These are phyloP conservation scores for Fusarium begoniae DNA, from an alignment of 2,329 filamentous ascomycete species.

Conservation along the genomic window DNA sequence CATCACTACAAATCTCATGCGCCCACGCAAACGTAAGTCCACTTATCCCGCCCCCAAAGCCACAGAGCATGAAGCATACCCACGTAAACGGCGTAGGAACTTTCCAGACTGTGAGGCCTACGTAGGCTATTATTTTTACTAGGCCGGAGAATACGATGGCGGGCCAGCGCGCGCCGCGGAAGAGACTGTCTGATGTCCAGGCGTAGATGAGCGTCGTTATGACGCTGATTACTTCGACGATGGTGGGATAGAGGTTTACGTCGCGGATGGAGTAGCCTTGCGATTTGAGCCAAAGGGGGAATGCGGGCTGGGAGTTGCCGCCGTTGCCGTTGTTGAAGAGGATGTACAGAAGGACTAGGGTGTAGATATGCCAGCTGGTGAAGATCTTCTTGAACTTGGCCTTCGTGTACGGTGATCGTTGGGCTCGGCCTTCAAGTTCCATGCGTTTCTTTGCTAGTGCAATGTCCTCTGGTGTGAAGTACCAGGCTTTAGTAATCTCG, in stretches of 20 bases:
- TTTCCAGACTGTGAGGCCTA: slow-evolving; percentile 54
- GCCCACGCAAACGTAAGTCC: slow-evolving; percentile 60
- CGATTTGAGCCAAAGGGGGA: slow-evolving; percentile 59
- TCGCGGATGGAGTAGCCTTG: slow-evolving; percentile 54
- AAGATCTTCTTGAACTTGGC: slow-evolving; percentile 69
- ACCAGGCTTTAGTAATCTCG: slow-evolving; percentile 42
- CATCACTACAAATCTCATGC: slow-evolving; percentile 59
- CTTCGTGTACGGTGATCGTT: slow-evolving; percentile 51
- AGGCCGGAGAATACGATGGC: slow-evolving; percentile 66
- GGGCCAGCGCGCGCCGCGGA: slow-evolving; percentile 69
- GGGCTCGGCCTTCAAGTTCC: slow-evolving; percentile 56
- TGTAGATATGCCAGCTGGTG: slow-evolving; percentile 71
- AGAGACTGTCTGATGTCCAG: slow-evolving; percentile 71
- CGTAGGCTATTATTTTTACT: slow-evolving; percentile 53
- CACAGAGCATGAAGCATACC: slow-evolving; percentile 67
- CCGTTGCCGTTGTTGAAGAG: slow-evolving; percentile 69
- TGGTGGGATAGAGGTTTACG: slow-evolving; percentile 67
- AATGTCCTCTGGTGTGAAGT: slow-evolving; percentile 41
- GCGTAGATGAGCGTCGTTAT: slow-evolving; percentile 70
- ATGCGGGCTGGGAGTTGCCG: slow-evolving; percentile 62
- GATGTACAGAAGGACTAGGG: slow-evolving; percentile 66
- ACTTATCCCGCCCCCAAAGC: slow-evolving; percentile 59
- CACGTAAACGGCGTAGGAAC: slow-evolving; percentile 67
- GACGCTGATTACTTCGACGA: slow-evolving; percentile 63
- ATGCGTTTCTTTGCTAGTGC: slow-evolving; percentile 43